A percentile compares a stretch with the other conserved stretches of the same genome.
Evolutionary conservation across 1,284 basidiomycete genomes (phyloP).

Genomic region (Ustilago curta): DNA sequence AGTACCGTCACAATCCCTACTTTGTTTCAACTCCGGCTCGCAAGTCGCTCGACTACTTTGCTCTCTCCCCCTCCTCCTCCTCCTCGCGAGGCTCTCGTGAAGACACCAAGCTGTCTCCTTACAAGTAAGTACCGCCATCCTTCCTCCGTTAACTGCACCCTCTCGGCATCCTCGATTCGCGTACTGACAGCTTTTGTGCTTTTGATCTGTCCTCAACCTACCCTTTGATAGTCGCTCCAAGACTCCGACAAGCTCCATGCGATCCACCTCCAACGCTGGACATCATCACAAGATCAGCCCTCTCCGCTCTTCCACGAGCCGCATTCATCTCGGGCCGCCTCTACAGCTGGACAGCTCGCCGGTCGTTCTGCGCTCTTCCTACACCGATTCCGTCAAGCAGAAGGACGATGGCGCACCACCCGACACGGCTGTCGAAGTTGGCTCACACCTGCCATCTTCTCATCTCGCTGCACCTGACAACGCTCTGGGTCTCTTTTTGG

Average conservation of each 20-base stretch:
- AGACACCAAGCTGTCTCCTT: slow-evolving; percentile 4
- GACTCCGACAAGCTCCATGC: slow-evolving; percentile 41
- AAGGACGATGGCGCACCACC: background rate
- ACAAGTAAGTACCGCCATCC: slow-evolving; percentile 34
- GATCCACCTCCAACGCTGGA: slow-evolving; percentile 17
- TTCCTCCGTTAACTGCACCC: background rate
- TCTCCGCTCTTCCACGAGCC: slow-evolving; percentile 5
- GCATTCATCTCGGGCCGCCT: slow-evolving; percentile 7
- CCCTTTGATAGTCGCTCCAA: too few species aligned
- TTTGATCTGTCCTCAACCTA: too few species aligned
- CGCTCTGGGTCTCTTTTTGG: slow-evolving; percentile 31
- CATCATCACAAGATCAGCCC: slow-evolving; percentile 4
- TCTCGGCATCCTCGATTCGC: too few species aligned
- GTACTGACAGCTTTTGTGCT: background rate
- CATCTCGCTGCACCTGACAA: slow-evolving; percentile 11
- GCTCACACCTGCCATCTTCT: slow-evolving; percentile 13
- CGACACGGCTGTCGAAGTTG: background rate
- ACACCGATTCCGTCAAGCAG: background rate
- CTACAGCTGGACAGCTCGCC: slow-evolving; percentile 8
- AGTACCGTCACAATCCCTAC: slow-evolving; percentile 32
- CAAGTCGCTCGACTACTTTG: slow-evolving; percentile 12
- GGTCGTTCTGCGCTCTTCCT: background rate
- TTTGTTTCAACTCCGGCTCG: slow-evolving; percentile 9
- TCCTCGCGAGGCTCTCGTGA: slow-evolving; percentile 7
- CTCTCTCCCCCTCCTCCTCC: slow-evolving; percentile 2